A percentile compares a stretch with the other conserved stretches of the same genome.
These are phyloP conservation scores for Murraya koenigii DNA, from an alignment of 345 rosid species.

Conservation along the genomic window DNA sequence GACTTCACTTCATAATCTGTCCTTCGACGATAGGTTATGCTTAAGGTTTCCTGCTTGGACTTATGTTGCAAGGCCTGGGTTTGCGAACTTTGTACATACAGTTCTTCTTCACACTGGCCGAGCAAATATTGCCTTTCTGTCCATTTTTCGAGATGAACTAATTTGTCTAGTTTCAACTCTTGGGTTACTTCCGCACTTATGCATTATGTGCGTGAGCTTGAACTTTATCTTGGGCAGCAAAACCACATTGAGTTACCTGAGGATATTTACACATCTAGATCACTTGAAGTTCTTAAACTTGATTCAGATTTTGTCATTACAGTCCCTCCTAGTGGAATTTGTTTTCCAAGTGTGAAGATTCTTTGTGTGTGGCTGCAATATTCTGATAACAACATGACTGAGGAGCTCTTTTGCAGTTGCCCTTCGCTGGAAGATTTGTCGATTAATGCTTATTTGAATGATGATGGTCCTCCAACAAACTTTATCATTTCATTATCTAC, in stretches of 20 bases:
- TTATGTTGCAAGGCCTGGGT: too few species aligned
- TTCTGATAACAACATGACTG: too few species aligned
- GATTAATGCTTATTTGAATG: background rate
- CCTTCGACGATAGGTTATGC: too few species aligned
- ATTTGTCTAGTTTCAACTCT: background rate
- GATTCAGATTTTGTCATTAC: background rate
- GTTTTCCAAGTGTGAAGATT: background rate
- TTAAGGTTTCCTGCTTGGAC: too few species aligned
- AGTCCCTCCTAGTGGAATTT: background rate
- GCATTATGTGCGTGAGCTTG: background rate
- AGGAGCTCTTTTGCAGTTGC: background rate
- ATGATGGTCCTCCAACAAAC: too few species aligned
- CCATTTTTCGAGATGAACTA: background rate
- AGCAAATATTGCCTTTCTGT: background rate
- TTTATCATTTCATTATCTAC: background rate
- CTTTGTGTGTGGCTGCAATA: background rate
- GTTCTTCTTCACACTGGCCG: too few species aligned
- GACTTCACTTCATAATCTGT: too few species aligned
- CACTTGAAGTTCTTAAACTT: background rate
- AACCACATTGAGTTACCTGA: background rate
- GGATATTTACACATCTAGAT: background rate
- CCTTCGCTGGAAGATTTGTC: background rate
- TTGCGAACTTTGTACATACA: too few species aligned
- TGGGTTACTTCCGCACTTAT: background rate
- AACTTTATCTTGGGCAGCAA: background rate